These are phyloP conservation scores for Agastache rugosa DNA, from an alignment of 257 asterid genomes.

Conservation along the genomic window DNA sequence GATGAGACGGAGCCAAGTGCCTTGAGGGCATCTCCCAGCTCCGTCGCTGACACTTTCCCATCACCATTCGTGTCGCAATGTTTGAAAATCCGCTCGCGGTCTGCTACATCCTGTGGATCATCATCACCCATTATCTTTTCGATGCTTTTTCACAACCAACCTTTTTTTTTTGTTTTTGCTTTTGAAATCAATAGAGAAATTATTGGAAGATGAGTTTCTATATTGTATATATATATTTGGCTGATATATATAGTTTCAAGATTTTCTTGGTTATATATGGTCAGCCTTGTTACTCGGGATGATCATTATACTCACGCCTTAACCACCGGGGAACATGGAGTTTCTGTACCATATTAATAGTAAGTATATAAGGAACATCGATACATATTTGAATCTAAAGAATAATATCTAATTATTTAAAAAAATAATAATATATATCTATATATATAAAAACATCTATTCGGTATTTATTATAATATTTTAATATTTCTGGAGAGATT, in stretches of 20 bases:
- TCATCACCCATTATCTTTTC: conserved; percentile 61
- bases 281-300: conserved; percentile 4
- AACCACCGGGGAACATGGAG: neutral
- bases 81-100: conserved; percentile 79
- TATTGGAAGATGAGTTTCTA: neutral
- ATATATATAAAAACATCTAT: too few relatives aligned
- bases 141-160: neutral
- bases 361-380: neutral
- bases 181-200: neutral
- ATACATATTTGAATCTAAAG: neutral
- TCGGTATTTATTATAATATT: too few relatives aligned
- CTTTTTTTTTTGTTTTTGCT: too few relatives aligned
- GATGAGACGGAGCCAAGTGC: conserved; percentile 67
- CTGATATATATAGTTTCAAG: neutral
- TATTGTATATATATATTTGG: neutral
- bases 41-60: conserved; percentile 77
- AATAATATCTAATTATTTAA: too few relatives aligned
- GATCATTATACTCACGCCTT: neutral
- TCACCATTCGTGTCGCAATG: conserved; percentile 82
- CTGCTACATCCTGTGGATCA: conserved; percentile 66
- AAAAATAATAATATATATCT: neutral
- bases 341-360: neutral
- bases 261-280: neutral
- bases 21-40: conserved; percentile 79
- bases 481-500: too few relatives aligned